Conservation (phyloP, 306 rosid genomes). For the Datisca glomerata region DNA sequence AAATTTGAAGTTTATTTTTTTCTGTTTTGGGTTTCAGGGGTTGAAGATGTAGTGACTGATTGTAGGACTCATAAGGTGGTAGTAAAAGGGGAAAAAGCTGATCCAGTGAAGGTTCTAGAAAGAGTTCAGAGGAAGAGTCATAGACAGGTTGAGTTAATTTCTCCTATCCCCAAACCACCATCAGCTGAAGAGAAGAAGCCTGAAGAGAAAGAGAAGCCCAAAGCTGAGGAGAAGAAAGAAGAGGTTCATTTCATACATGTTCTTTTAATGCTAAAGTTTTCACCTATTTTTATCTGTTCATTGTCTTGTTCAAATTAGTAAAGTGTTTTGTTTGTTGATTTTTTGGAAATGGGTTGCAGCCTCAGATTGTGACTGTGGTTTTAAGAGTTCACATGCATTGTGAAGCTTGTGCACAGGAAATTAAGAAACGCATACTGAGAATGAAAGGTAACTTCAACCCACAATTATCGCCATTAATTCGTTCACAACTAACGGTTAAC, state of each 20-base stretch:
- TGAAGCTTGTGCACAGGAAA: conserved; percentile 85
- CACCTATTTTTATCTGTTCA: background rate
- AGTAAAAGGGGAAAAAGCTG: conserved; percentile 87
- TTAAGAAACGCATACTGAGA: conserved; percentile 66
- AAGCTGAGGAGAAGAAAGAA: conserved; percentile 67
- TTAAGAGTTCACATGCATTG: conserved; percentile 88
- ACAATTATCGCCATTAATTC: no score
- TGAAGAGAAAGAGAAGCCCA: conserved; percentile 48
- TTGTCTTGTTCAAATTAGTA: background rate
- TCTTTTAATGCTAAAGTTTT: no score
- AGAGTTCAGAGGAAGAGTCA: conserved; percentile 87
- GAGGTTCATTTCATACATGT: conserved; percentile 40
- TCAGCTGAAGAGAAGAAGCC: conserved; percentile 43
- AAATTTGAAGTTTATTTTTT: background rate
- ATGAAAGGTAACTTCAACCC: conserved; percentile 84
- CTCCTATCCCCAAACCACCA: conserved; percentile 79
- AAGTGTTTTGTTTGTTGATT: background rate
- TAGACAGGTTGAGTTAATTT: conserved; percentile 77
- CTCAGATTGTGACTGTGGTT: conserved; percentile 32
- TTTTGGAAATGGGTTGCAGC: conserved; percentile 21
- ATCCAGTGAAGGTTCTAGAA: conserved; percentile 71
- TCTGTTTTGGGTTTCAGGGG: conserved; percentile 32
- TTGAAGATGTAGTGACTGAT: conserved; percentile 69
- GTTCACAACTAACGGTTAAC: no score
- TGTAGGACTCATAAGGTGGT: conserved; percentile 62